These are phyloP conservation scores for Cladosporium sp. DNA, from an alignment of 2,329 filamentous ascomycete genomes.

Conservation along the genomic window DNA sequence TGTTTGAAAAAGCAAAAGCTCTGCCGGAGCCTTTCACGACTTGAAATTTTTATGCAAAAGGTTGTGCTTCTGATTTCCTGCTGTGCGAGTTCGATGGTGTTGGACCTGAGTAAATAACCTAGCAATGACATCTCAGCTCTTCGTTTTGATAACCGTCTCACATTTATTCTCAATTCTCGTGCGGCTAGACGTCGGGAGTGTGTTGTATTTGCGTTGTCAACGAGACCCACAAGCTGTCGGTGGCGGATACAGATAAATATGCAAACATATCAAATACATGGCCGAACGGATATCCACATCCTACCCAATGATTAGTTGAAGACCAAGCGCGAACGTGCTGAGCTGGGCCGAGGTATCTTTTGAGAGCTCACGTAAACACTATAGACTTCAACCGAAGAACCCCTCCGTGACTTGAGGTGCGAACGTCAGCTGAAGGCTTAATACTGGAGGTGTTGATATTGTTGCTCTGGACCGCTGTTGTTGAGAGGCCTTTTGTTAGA, in stretches of 20 bases:
- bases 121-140: conserved; percentile 6
- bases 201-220: too few relatives aligned
- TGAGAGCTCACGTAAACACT: neutral
- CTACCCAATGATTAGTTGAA: too few relatives aligned
- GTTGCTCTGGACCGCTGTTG: too few relatives aligned
- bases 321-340: neutral
- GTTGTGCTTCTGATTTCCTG: neutral
- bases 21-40: neutral
- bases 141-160: neutral
- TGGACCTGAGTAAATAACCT: neutral
- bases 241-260: neutral
- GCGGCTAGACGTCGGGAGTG: neutral
- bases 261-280: neutral
- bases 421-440: too few relatives aligned
- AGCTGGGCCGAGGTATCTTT: neutral
- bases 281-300: neutral
- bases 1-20: neutral
- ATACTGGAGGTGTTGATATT: too few relatives aligned
- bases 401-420: neutral
- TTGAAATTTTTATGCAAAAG: neutral
- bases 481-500: too few relatives aligned
- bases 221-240: too few relatives aligned
- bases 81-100: neutral
- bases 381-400: conserved; percentile 2
- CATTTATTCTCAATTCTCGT: neutral